phyloP scores from a whole-genome alignment of 2,329 filamentous ascomycete species.

The Sclerotinia subarctica region DNA sequence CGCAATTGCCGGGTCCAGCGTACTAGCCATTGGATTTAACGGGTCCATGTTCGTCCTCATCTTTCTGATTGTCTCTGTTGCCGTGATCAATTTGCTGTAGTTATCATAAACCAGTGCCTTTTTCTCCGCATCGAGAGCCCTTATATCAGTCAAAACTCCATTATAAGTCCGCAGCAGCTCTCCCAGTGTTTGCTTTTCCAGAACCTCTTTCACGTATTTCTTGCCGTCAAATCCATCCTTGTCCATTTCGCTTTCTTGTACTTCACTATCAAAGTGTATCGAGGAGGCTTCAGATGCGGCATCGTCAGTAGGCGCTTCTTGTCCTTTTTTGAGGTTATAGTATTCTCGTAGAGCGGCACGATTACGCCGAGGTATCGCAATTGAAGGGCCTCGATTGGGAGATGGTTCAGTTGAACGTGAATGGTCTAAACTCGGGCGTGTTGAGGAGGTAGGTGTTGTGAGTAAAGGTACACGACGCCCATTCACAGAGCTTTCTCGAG shows the following conservation, averaged over 20 bases:
- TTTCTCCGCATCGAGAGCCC: conserved; percentile 89
- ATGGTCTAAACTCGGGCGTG: conserved; percentile 69
- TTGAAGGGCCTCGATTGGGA: conserved; percentile 44
- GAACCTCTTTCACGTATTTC: conserved; percentile 60
- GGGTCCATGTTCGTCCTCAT: conserved; percentile 83
- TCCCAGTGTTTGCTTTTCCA: conserved; percentile 62
- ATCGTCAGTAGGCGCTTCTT: conserved; percentile 27
- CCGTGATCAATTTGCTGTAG: conserved; percentile 94
- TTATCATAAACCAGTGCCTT: conserved; percentile 98
- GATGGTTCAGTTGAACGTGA: conserved; percentile 59
- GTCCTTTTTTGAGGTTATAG: conserved; percentile 70
- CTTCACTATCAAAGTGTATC: conserved; percentile 48
- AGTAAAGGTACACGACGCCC: conserved; percentile 55
- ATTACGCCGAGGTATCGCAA: conserved; percentile 48
- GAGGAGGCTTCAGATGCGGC: conserved; percentile 37
- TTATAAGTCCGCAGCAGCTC: conserved; percentile 70
- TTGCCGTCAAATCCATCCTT: conserved; percentile 67
- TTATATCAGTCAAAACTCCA: conserved; percentile 72
- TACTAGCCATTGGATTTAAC: conserved; percentile 67
- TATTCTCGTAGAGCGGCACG: conserved; percentile 88
- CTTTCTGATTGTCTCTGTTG: conserved; percentile 91
- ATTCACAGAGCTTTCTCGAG: conserved; percentile 56
- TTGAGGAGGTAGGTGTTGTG: conserved; percentile 69
- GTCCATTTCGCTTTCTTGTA: conserved; percentile 71
- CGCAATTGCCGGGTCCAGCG: conserved; percentile 68